These are phyloP conservation scores for Clitopilus hobsonii DNA, from an alignment of 768 basidiomycete species.

Conservation along the genomic window DNA sequence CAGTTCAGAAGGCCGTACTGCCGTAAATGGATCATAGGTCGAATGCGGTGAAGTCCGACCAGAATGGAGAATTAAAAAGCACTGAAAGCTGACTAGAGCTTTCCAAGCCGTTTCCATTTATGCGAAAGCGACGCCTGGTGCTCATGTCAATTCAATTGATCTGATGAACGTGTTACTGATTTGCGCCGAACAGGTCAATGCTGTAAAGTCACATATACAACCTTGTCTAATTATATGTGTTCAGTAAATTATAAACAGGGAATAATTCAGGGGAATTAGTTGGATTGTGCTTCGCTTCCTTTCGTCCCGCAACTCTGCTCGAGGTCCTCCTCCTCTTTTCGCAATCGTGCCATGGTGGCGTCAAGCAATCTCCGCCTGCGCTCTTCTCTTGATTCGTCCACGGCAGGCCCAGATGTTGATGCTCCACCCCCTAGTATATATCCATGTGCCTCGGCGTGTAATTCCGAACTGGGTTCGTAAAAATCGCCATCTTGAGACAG, in stretches of 20 bases:
- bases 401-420: conserved; percentile 7
- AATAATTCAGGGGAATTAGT: neutral
- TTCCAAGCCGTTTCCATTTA: neutral
- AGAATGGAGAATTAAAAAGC: neutral
- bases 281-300: neutral
- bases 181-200: neutral
- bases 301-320: conserved; percentile 67
- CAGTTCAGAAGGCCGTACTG: too few relatives aligned
- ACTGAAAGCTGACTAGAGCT: neutral
- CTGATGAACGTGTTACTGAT: neutral
- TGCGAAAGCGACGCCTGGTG: neutral
- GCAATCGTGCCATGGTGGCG: conserved; percentile 58
- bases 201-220: too few relatives aligned
- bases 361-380: conserved; percentile 49
- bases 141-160: neutral
- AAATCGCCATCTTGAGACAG: conserved; percentile 36
- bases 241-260: neutral
- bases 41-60: too few relatives aligned
- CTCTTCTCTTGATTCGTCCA: conserved; percentile 50
- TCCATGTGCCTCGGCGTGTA: conserved; percentile 51
- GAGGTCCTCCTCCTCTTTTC: conserved; percentile 64
- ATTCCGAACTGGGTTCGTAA: conserved; percentile 50
- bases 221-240: neutral
- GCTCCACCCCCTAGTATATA: conserved; percentile 46
- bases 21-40: too few relatives aligned